A percentile compares a stretch with the other conserved stretches of the same genome.
These are phyloP conservation scores for Mycena vitilis DNA, from an alignment of 768 basidiomycete species.

Conservation along the genomic window DNA sequence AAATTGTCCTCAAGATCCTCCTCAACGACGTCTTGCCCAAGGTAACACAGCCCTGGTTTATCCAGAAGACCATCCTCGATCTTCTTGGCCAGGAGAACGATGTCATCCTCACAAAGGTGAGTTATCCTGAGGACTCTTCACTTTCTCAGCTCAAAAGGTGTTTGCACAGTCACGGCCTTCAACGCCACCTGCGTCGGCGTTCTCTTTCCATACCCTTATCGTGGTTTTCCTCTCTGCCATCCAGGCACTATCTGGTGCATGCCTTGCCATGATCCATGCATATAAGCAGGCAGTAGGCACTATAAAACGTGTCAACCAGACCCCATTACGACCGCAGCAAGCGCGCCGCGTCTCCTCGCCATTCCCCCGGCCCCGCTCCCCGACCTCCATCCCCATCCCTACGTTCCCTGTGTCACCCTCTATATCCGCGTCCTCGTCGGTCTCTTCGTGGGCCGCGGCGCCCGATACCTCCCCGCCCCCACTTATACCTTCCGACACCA, in stretches of 20 bases:
- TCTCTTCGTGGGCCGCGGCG: constrained; percentile 29
- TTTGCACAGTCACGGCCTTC: constrained; percentile 32
- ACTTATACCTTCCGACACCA: constrained; percentile 13
- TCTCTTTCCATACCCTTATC: constrained; percentile 61
- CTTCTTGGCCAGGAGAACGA: constrained; percentile 64
- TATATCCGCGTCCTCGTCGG: constrained; percentile 34
- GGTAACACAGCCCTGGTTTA: constrained; percentile 91
- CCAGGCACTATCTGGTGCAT: constrained; percentile 75
- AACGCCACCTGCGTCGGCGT: constrained; percentile 41
- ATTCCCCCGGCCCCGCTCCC: constrained; percentile 33
- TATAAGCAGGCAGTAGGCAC: constrained; percentile 75
- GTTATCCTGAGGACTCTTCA: background rate
- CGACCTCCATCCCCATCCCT: constrained; percentile 23
- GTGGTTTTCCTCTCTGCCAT: constrained; percentile 80
- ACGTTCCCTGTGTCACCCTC: constrained; percentile 20
- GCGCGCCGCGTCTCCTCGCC: constrained; percentile 23
- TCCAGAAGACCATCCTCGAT: constrained; percentile 53
- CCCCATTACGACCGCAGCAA: constrained; percentile 29
- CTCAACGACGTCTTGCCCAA: constrained; percentile 75
- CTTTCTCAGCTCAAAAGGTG: background rate
- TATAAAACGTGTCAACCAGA: constrained; percentile 73
- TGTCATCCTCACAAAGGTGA: constrained; percentile 46
- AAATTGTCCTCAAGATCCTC: constrained; percentile 84
- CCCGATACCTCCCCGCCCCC: constrained; percentile 31
- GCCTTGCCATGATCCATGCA: constrained; percentile 73